Conservation (phyloP, 192 early-diverging fungal genomes). For the Backusella tuberculispora region DNA sequence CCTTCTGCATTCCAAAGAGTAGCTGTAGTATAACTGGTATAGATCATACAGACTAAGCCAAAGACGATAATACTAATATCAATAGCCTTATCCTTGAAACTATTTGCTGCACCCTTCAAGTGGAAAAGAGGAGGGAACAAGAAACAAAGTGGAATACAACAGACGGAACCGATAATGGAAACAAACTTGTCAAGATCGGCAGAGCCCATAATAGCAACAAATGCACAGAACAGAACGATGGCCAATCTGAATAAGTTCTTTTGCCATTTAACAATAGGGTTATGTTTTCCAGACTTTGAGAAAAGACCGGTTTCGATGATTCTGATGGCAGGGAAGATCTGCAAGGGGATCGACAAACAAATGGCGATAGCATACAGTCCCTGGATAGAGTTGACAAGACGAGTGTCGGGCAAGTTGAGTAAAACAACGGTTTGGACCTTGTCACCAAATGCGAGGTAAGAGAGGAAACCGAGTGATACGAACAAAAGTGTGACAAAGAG, state of each 20-base stretch:
- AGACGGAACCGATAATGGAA: constrained; percentile 59
- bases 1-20: constrained; percentile 53
- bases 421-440: constrained; percentile 75
- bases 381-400: constrained; percentile 58
- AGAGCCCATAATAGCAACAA: constrained; percentile 61
- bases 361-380: constrained; percentile 77
- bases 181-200: constrained; percentile 76
- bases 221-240: constrained; percentile 57
- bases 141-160: constrained; percentile 74
- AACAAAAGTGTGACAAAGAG: constrained; percentile 49
- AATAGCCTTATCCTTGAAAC: constrained; percentile 47
- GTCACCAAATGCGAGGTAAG: constrained; percentile 70
- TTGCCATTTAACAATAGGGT: constrained; percentile 67
- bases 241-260: constrained; percentile 69
- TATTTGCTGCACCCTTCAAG: constrained; percentile 58
- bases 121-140: constrained; percentile 82
- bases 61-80: constrained; percentile 69
- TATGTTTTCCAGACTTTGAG: constrained; percentile 55
- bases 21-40: constrained; percentile 80
- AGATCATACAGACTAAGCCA: constrained; percentile 73
- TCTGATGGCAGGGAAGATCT: constrained; percentile 71
- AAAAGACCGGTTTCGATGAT: constrained; percentile 72
- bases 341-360: constrained; percentile 73
- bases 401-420: constrained; percentile 63
- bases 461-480: constrained; percentile 49